These are phyloP conservation scores for Flueggea neowawraea DNA, from an alignment of 441 rosid species.

Conservation along the genomic window DNA sequence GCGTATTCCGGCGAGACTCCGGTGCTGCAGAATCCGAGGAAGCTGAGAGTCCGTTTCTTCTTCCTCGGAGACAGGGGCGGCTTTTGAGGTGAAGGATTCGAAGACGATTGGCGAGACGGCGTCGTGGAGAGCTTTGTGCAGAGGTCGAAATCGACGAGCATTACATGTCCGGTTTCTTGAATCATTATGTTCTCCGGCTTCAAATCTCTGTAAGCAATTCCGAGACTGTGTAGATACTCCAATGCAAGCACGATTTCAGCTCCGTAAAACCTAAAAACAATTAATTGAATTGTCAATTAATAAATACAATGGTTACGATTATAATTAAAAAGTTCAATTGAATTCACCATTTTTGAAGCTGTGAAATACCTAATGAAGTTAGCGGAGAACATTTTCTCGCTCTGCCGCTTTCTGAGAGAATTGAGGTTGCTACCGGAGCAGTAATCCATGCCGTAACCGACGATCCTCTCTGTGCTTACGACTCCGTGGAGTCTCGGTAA, in stretches of 20 bases:
- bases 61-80: conserved; percentile 8
- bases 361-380: conserved; percentile 47
- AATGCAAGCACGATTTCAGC: conserved; percentile 83
- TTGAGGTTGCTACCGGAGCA: conserved; percentile 71
- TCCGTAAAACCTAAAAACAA: conserved; percentile 68
- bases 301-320: no score
- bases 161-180: conserved; percentile 90
- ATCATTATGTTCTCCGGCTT: conserved; percentile 94
- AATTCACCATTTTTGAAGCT: no score
- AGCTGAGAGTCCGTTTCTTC: conserved; percentile 15
- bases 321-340: no score
- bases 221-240: conserved; percentile 84
- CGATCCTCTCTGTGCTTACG: conserved; percentile 48
- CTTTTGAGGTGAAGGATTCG: background rate
- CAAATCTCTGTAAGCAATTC: conserved; percentile 87
- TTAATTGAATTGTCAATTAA: no score
- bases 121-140: conserved; percentile 49
- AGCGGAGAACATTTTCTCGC: conserved; percentile 70
- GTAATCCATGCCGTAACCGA: conserved; percentile 79
- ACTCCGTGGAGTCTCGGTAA: conserved; percentile 66
- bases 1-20: conserved; percentile 35
- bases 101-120: conserved; percentile 23
- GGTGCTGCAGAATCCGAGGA: conserved; percentile 27
- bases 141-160: conserved; percentile 96
- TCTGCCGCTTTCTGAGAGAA: conserved; percentile 49